Percentiles rank a stretch among this genome's conserved stretches.
Evolutionary conservation across 768 basidiomycete genomes (phyloP).

Genomic region (Tulasnella calospora): DNA sequence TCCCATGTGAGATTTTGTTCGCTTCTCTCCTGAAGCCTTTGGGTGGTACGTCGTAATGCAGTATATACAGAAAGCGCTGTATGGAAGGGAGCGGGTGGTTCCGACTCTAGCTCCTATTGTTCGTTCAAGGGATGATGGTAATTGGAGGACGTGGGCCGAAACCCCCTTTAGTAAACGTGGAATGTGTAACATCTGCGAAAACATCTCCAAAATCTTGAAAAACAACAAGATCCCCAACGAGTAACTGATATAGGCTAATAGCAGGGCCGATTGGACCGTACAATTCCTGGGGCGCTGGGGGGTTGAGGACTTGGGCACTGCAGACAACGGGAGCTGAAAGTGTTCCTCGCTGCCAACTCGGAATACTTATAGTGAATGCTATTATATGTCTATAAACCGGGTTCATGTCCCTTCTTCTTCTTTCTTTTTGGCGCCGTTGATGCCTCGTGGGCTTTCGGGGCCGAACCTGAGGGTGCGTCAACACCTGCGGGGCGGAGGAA

Average conservation of each 20-base stretch:
- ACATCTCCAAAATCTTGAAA: no score
- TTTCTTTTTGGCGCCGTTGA: background rate
- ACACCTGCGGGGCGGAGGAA: conserved; percentile 16
- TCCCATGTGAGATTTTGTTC: background rate
- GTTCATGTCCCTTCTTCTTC: background rate
- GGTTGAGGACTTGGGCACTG: background rate
- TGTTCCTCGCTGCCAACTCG: background rate
- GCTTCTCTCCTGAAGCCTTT: background rate
- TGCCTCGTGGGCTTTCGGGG: background rate
- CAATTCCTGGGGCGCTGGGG: no score
- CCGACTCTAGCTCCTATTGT: background rate
- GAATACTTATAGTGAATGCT: background rate
- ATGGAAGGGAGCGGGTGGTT: background rate
- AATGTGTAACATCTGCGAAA: no score
- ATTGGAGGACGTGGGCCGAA: no score
- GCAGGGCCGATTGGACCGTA: no score
- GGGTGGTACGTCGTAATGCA: background rate
- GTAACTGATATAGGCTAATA: no score
- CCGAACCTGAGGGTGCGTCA: background rate
- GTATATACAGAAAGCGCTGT: background rate
- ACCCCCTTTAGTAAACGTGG: no score
- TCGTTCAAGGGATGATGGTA: background rate
- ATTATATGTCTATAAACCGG: background rate
- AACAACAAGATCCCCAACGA: no score
- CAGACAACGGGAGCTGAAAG: background rate